Base-by-base conservation (phyloP, 257 asterid genomes). In the Gardenia jasminoides region DNA sequence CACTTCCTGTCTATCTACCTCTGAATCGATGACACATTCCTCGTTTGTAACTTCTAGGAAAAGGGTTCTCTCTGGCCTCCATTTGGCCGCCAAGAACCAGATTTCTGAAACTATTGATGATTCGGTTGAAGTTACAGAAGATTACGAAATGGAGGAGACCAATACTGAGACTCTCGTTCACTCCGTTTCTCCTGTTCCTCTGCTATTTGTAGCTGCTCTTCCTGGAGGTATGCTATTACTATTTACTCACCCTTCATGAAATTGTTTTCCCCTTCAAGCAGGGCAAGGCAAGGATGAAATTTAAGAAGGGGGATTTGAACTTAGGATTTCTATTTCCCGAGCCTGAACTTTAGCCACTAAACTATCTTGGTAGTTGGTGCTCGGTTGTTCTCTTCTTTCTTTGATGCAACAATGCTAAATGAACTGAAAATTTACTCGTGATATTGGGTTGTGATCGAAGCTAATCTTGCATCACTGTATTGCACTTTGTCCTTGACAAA, bases 211-310 rank as follows among this genome's bases (percentile, higher is more conserved):
- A 44, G 92, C 88, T 82, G 93, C 94, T 79, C 97, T 93, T 86
- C 97, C 98, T 30, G 98, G 94, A 87, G 98, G 98, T 93, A 44
- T 24, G 44, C 17, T 36, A 1, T 36, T 36, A 24, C n/a, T n/a
- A n/a, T n/a, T 15, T 50, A 62, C 30, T 5, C 46, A 64, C 6
- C 24, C 58, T 10, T 28, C 61, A 2, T 26, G 11, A 6, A 6
- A 46, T 46, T 46, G 1, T 36, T 36, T 36, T 36, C 39, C 39
- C 39, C 39, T n/a, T n/a, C n/a, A n/a, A n/a, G n/a, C n/a, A n/a
- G n/a, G 3, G 39, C 39, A 36, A 4, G 39, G 39, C 39, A 36
- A 36, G 39, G 39, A 4, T 36, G 39, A 36, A 4, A 36, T 36
- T 36, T 36, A 36, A 36, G 39, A 36, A 4, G 3, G 39, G 39